Base-by-base conservation (phyloP, 257 asterid species). In the Pogostemon cablin region DNA sequence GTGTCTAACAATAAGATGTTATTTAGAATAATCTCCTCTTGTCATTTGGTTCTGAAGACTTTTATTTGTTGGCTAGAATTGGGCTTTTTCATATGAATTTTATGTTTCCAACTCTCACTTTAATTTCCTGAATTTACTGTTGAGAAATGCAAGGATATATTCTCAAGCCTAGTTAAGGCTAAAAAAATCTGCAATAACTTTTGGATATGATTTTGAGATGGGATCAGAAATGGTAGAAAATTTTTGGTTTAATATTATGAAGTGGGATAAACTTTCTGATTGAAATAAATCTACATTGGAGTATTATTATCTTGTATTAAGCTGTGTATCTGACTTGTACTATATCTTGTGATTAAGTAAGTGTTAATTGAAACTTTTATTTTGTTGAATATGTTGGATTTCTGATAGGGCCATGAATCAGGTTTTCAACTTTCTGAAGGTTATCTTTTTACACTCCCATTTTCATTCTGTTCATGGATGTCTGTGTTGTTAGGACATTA, bases 381-480 rank as follows among this genome's bases (percentile, higher is more conserved):
- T 55, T 65, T 46, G 68, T 38, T 46, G 68, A 40, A 56, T 73
- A 11, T 39, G 34, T 48, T 50, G 43, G 9, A 12, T 9, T 57
- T 38, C 41, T 12, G 11, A 8, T 56, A 6, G 12, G 57, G 42
- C 43, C 35, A 20, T 66, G 69, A 54, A 56, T 17, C 58, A 6
- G 46, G 40, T 32, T 58, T 15, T 59, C n/a, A 32, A n/a, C 41
- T 63, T 71, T 34, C 72, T 64, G 62, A 32, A 54, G 52, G 9
- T 50, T 40, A 4, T 38, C 1, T 1, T 42, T 42, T 54, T 43
- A 6, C 42, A 8, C 54, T 11, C 46, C 44, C 56, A 4, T 50
- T 11, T 5, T 71, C 43, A 38, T 44, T 48, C 32, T 47, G n/a
- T 20, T 12, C 15, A 1, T 50, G 39, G 40, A 64, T 11, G 37